These are phyloP conservation scores for Penicillium egyptiacum DNA, from an alignment of 495 filamentous ascomycete genomes.

Conservation along the genomic window DNA sequence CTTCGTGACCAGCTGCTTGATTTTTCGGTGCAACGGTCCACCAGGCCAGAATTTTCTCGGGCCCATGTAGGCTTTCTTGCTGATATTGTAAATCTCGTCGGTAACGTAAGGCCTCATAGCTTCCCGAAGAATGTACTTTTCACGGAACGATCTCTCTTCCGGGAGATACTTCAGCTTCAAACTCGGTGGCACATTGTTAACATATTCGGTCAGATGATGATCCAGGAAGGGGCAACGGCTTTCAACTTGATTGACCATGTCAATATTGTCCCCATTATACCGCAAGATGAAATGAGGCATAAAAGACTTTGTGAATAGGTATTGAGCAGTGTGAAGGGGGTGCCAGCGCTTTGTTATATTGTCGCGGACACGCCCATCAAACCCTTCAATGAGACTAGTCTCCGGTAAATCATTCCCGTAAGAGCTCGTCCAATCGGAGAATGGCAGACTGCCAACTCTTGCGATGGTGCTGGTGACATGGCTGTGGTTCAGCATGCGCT, in stretches of 20 bases:
- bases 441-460: neutral
- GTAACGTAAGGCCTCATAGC: conserved; percentile 50
- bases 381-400: too few relatives aligned
- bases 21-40: too few relatives aligned
- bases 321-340: too few relatives aligned
- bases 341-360: too few relatives aligned
- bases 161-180: conserved; percentile 25
- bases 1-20: too few relatives aligned
- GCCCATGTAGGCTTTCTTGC: conserved; percentile 40
- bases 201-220: conserved; percentile 45
- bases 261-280: conserved; percentile 41
- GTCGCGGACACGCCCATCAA: too few relatives aligned
- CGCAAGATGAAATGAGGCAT: conserved; percentile 1
- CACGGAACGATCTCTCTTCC: conserved; percentile 24
- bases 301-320: neutral
- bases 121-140: conserved; percentile 53
- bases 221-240: conserved; percentile 48
- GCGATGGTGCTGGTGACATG: neutral
- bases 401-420: neutral
- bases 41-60: too few relatives aligned
- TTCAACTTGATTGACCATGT: conserved; percentile 51
- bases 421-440: neutral
- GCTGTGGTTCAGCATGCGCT: conserved; percentile 1
- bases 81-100: conserved; percentile 46
- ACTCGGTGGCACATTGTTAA: conserved; percentile 43